Percentiles rank a stretch among this genome's conserved stretches.
Evolutionary conservation across 805 yeast genomes (phyloP).

Genomic region (Tetrapisispora arboricola): DNA sequence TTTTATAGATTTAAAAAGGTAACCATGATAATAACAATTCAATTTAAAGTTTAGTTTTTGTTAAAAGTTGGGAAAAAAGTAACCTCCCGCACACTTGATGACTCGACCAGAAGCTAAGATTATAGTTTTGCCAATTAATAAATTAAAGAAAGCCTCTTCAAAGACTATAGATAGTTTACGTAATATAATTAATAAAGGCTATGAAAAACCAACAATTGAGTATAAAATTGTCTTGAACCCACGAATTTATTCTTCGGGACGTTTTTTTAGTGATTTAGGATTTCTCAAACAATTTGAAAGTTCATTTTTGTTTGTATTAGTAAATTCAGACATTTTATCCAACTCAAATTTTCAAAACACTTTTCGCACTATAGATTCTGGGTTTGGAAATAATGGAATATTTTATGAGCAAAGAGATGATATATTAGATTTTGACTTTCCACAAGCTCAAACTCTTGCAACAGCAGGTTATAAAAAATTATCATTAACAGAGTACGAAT

Average conservation of each 20-base stretch:
- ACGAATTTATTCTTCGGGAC: constrained; percentile 29
- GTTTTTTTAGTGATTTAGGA: constrained; percentile 21
- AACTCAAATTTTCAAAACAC: not conserved
- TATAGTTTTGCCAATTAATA: not conserved
- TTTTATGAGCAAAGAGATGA: not conserved
- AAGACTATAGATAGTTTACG: constrained; percentile 10
- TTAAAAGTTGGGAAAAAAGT: too few relatives aligned
- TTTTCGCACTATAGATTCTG: too few relatives aligned
- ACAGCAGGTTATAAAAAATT: constrained; percentile 30
- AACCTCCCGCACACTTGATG: too few relatives aligned
- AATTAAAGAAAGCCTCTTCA: not conserved
- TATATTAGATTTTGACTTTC: not conserved
- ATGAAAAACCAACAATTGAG: constrained; percentile 37
- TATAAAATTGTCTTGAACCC: constrained; percentile 34
- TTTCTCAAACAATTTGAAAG: constrained; percentile 14
- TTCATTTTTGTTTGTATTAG: constrained; percentile 21
- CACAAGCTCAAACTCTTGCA: constrained; percentile 20
- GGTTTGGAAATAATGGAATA: not conserved
- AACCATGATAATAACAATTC: too few relatives aligned
- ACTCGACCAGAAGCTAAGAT: not conserved
- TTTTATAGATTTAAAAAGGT: too few relatives aligned
- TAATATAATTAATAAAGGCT: constrained; percentile 39
- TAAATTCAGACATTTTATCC: not conserved
- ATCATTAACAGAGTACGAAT: constrained; percentile 26
- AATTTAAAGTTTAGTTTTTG: too few relatives aligned